phyloP scores from a whole-genome alignment of 208 protist genomes.

The Trypanosomatidae sp. region DNA sequence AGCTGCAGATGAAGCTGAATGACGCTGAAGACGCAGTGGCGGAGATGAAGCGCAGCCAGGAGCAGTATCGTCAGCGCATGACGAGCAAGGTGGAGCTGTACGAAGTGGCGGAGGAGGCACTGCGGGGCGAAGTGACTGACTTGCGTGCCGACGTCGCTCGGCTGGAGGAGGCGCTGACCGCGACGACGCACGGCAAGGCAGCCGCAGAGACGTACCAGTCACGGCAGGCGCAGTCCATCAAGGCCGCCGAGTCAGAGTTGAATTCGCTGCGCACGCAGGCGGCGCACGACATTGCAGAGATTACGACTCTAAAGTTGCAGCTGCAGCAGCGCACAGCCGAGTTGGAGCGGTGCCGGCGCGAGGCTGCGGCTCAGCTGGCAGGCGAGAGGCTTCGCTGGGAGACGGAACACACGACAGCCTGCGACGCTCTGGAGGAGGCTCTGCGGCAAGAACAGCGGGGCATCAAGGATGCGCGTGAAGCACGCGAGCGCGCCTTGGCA shows the following conservation, averaged over 20 bases:
- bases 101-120: conserved; percentile 44
- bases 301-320: conserved; percentile 35
- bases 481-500: conserved; percentile 46
- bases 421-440: conserved; percentile 33
- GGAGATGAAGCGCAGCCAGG: conserved; percentile 25
- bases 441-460: conserved; percentile 36
- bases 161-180: conserved; percentile 37
- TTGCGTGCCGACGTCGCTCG: conserved; percentile 36
- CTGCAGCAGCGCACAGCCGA: conserved; percentile 44
- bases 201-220: conserved; percentile 36
- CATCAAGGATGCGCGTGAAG: conserved; percentile 41
- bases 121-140: conserved; percentile 48
- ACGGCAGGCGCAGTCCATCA: conserved; percentile 38
- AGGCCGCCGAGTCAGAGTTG: conserved; percentile 42
- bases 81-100: conserved; percentile 41
- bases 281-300: conserved; percentile 28
- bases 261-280: conserved; percentile 37
- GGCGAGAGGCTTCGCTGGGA: conserved; percentile 32
- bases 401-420: conserved; percentile 16
- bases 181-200: conserved; percentile 24
- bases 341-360: conserved; percentile 35
- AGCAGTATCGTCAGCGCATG: conserved; percentile 40
- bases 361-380: conserved; percentile 38
- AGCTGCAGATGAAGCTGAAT: conserved; percentile 40
- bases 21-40: conserved; percentile 39